Evolutionary conservation across 2,329 filamentous ascomycete species (phyloP), one percentile per base, ranked within the genome.

Genomic region (Fonsecaea monophora): DNA sequence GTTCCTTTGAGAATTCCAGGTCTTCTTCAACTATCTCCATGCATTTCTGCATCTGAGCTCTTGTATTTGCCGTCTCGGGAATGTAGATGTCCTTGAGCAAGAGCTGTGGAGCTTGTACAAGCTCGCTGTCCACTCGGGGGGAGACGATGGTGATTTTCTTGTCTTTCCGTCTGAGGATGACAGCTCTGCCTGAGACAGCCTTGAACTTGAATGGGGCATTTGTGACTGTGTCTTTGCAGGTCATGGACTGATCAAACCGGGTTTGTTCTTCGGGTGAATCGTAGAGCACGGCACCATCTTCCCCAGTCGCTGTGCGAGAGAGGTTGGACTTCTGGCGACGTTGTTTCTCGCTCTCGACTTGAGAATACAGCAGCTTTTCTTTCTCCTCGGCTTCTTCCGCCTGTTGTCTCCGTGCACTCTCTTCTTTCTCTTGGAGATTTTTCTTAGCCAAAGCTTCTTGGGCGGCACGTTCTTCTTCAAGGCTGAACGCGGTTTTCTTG

Each of bases 1-100:
- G 81, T 71, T 86, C 87, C 77, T 92, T 95, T 60, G 96, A 81
- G 9, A 86, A 83, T 70, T 94, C 91, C 40, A 99, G 83, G 66
- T 90, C 86, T 48, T 86, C 86, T 77, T 97, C 94, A 30, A 96
- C 85, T 7, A 85, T 84, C 74, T 92, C 89, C 60, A 97, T 83
- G 69, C 91, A 87, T 75, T 90, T 90, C 74, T 93, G 93, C 75
- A 92, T 87, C 18, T 88, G 84, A 32, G 86, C 82, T 1, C 82
- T 77, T 56, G 91, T 88, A 58, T 86, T 86, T 3, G 82, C 82
- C 34, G 80, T 83, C 9, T 86, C 84, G 30, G 84, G 81, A 66
- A 94, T 77, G 61, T 84, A 82, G 8, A 89, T 83, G 77, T 92
- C 85, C 78, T 94, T 97, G 64, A 97, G 79, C 0, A 91, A 86